These are phyloP conservation scores for Sphagnum fallax DNA, from an alignment of 228 moss, liverwort and hornwort species.

Conservation along the genomic window DNA sequence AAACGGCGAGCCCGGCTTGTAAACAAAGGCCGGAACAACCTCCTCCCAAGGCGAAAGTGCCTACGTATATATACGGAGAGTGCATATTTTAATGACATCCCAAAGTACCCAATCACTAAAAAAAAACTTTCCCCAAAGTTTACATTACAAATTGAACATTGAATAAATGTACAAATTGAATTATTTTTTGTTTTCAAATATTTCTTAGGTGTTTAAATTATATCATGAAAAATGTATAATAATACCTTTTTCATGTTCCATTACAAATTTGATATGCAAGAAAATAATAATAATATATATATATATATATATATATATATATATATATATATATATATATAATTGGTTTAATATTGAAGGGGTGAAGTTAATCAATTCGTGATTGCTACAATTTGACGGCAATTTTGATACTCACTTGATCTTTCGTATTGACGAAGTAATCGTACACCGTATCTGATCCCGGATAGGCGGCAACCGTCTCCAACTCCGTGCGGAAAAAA, in stretches of 20 bases:
- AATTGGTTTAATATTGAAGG: not conserved
- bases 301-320: no score
- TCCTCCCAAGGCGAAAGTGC: constrained; percentile 60
- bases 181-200: not conserved
- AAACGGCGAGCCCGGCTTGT: constrained; percentile 39
- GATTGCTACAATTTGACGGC: no score
- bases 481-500: constrained; percentile 56
- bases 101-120: not conserved
- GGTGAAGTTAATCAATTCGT: not conserved
- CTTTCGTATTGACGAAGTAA: constrained; percentile 60
- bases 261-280: not conserved
- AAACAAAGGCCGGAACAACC: constrained; percentile 37
- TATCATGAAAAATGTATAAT: no score
- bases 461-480: constrained; percentile 60
- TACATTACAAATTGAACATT: not conserved
- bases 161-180: not conserved
- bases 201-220: no score
- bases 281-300: not conserved
- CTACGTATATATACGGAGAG: not conserved
- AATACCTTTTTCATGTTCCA: no score
- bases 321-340: no score
- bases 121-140: not conserved
- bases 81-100: no score
- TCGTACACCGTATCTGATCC: constrained; percentile 53
- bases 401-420: constrained; percentile 19